These are phyloP conservation scores for Colletotrichum karsti DNA, from an alignment of 2,329 filamentous ascomycete species.

Conservation along the genomic window DNA sequence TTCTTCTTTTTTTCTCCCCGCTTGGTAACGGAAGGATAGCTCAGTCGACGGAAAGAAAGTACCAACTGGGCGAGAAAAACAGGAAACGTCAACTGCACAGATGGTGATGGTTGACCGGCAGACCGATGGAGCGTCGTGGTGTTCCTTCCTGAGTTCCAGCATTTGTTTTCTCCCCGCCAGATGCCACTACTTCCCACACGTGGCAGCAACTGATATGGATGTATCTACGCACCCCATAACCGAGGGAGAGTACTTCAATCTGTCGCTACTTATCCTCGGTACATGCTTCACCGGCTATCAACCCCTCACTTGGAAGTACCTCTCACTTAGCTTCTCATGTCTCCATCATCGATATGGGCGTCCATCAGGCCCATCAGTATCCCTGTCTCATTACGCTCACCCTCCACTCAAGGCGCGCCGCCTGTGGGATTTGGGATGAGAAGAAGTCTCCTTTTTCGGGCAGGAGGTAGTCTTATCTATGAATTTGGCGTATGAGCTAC, in stretches of 20 bases:
- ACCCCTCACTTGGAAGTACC: neutral
- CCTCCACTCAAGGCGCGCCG: neutral
- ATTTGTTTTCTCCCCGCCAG: constrained; percentile 16
- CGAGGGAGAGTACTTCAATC: neutral
- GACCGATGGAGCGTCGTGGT: neutral
- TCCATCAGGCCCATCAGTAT: no score
- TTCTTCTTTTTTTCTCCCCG: neutral
- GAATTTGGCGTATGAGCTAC: accelerated
- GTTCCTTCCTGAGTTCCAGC: neutral
- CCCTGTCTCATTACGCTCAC: constrained; percentile 18
- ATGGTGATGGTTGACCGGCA: neutral
- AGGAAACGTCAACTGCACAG: neutral
- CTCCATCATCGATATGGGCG: neutral
- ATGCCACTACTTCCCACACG: constrained; percentile 24
- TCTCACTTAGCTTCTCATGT: neutral
- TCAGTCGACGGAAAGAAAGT: no score
- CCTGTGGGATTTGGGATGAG: no score
- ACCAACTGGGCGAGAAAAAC: no score
- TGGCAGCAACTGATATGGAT: neutral
- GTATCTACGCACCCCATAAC: neutral
- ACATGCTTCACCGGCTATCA: neutral
- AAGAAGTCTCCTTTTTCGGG: neutral
- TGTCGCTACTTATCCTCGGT: neutral
- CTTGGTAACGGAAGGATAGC: neutral
- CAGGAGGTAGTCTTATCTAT: neutral